phyloP scores from a whole-genome alignment of 306 rosid species.

The Rosa multiflora region DNA sequence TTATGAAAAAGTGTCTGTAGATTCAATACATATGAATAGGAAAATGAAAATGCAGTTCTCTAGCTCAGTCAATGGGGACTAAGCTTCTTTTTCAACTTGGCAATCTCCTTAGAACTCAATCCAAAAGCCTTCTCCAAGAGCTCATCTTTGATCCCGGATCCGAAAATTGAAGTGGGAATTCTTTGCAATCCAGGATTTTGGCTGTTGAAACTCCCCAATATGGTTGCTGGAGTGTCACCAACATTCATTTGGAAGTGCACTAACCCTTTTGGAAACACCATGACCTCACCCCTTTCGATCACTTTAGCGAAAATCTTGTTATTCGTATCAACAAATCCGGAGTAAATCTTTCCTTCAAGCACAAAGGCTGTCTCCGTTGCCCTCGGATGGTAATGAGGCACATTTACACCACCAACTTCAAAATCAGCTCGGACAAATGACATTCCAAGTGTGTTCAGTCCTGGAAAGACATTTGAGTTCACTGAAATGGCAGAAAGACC shows the following conservation, averaged over 20 bases:
- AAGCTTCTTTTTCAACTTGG: constrained; percentile 58
- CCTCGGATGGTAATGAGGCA: constrained; percentile 87
- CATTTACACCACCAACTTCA: constrained; percentile 70
- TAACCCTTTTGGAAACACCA: constrained; percentile 84
- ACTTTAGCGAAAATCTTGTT: constrained; percentile 71
- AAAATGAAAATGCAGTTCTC: neutral
- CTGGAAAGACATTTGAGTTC: constrained; percentile 70
- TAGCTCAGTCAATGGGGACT: constrained; percentile 35
- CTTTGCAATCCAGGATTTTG: constrained; percentile 82
- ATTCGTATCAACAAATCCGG: constrained; percentile 78
- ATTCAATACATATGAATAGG: neutral
- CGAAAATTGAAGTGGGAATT: constrained; percentile 67
- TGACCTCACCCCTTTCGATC: constrained; percentile 85
- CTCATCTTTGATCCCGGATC: constrained; percentile 73
- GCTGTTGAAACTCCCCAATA: constrained; percentile 85
- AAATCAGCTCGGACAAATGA: constrained; percentile 84
- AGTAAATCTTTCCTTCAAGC: constrained; percentile 67
- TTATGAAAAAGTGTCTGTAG: neutral
- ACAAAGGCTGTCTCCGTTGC: constrained; percentile 83
- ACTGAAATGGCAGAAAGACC: constrained; percentile 63
- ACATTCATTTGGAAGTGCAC: constrained; percentile 94
- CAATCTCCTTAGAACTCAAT: constrained; percentile 54
- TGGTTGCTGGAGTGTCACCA: constrained; percentile 73
- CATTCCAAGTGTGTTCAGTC: constrained; percentile 89
- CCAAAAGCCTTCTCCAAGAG: constrained; percentile 92